These are phyloP conservation scores for Angophora floribunda DNA, from an alignment of 345 rosid genomes.

Conservation along the genomic window DNA sequence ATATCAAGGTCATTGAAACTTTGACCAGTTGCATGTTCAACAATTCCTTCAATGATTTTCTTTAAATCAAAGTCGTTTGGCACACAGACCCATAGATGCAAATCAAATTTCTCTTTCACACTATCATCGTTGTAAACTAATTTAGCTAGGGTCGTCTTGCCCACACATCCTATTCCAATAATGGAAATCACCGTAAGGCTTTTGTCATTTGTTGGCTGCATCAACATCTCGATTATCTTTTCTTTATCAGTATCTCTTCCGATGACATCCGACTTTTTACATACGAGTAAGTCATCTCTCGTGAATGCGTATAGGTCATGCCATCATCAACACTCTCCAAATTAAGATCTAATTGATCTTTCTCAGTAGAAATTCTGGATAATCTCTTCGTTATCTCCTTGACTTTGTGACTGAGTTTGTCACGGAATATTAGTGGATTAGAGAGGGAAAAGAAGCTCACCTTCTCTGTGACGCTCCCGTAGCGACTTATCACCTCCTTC, in stretches of 20 bases:
- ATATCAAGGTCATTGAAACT: not conserved
- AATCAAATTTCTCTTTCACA: accelerated
- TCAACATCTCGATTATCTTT: not conserved
- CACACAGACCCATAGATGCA: not conserved
- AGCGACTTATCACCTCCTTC: not conserved
- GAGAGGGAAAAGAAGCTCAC: not conserved
- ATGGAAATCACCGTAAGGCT: not conserved
- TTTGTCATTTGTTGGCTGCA: not conserved
- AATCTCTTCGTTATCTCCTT: not conserved
- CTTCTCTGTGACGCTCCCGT: not conserved
- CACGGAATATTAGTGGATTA: not conserved
- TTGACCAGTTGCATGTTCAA: accelerated
- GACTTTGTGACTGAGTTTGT: not conserved
- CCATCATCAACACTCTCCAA: accelerated
- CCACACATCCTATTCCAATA: not conserved
- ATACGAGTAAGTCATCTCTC: not conserved
- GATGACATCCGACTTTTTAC: accelerated
- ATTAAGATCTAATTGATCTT: not conserved
- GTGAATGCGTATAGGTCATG: accelerated
- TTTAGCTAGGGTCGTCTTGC: not conserved
- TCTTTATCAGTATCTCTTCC: not conserved
- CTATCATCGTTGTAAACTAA: accelerated
- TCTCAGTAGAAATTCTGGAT: accelerated
- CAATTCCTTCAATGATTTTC: not conserved
- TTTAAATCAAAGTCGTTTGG: not conserved